Conservation (phyloP, 768 basidiomycete genomes). For the Imleria badia region DNA sequence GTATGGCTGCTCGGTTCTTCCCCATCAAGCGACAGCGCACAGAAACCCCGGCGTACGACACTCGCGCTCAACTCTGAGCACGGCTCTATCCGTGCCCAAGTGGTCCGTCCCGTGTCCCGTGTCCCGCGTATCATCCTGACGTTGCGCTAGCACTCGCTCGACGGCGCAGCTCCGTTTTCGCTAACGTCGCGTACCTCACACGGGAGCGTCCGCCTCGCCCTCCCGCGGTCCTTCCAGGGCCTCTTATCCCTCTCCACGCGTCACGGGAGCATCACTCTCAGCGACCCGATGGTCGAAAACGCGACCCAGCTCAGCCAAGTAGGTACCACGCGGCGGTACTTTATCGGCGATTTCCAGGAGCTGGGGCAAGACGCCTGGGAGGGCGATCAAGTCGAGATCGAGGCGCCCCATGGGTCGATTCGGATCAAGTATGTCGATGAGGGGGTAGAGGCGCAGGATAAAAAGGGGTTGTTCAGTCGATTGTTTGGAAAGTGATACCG, state of each 20-base stretch:
- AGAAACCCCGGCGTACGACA: constrained; percentile 14
- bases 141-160: constrained; percentile 13
- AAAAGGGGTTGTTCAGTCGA: no score
- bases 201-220: constrained; percentile 11
- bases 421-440: constrained; percentile 22
- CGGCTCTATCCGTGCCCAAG: constrained; percentile 12
- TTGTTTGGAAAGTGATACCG: no score
- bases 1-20: constrained; percentile 34
- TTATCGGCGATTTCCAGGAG: constrained; percentile 20
- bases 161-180: constrained; percentile 13
- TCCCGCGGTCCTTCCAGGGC: constrained; percentile 27
- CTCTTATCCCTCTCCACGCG: constrained; percentile 15
- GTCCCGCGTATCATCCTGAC: background rate
- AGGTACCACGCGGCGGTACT: constrained; percentile 12
- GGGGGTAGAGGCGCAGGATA: background rate
- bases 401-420: constrained; percentile 15
- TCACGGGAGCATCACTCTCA: constrained; percentile 11
- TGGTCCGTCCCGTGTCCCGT: constrained; percentile 21
- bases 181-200: constrained; percentile 10
- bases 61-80: constrained; percentile 20
- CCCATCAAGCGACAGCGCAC: background rate
- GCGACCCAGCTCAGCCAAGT: constrained; percentile 24
- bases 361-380: constrained; percentile 17
- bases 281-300: constrained; percentile 5
- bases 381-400: constrained; percentile 16